Evolutionary conservation across 1,284 basidiomycete genomes (phyloP), one percentile per base, ranked within the genome.

Genomic region (Fomes fomentarius): DNA sequence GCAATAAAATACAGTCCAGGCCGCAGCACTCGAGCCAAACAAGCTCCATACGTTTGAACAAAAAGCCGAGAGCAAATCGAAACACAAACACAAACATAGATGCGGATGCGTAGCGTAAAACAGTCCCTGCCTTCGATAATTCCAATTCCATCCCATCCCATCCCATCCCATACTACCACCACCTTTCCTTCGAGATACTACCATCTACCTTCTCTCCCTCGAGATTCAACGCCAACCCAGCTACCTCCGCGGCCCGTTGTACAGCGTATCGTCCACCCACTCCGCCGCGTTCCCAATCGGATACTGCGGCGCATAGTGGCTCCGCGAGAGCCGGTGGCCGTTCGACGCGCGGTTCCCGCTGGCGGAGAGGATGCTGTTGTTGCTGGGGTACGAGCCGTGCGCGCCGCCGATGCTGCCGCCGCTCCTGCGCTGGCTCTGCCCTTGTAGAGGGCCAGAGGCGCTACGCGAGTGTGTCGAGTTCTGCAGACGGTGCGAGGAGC

Each of bases 261-360:
- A 81, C 45, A 57, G 14, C 44, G 67, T 67, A 21, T 73, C 73
- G 55, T 82, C 79, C 22, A 81, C 78, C 79, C 79, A 81, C 24
- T 72, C 63, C 48, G 68, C 59, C 26, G 69, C 69, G 40, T 37
- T 51, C 47, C 57, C 46, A 22, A 57, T 25, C 11, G 58, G 58
- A 35, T 49, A 58, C 56, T 61, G 58, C 40, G 57, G 57, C 17
- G 56, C 58, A 50, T 63, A 59, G 52, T 60, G 58, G 40, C 54
- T 57, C 30, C 43, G 37, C 35, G 50, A 44, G 21, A 49, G 42
- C 35, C 47, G 43, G 48, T 26, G 51, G 11, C 50, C 31, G 28
- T 12, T 8, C 31, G 11, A 6, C 38, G 30, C 15, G 41, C 37
- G 34, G n/a, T n/a, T n/a, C n/a, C 38, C 54, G 5, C 19, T 28